Evolutionary conservation across 805 yeast genomes (phyloP).

Genomic region (Torulaspora delbrueckii): DNA sequence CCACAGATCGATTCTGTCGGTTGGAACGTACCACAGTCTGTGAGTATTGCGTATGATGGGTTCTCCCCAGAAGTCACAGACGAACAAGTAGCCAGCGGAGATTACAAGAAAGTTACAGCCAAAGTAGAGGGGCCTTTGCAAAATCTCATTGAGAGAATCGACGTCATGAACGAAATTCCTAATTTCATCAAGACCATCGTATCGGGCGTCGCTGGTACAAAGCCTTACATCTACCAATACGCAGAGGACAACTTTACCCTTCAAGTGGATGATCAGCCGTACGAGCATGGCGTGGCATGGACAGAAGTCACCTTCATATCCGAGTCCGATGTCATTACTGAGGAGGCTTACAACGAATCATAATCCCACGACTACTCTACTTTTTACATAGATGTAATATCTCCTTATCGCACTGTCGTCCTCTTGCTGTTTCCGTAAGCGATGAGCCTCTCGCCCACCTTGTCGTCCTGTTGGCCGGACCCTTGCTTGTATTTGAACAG

Average conservation of each 20-base stretch:
- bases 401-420: neutral
- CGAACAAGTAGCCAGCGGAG: constrained; percentile 38
- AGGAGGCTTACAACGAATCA: constrained; percentile 24
- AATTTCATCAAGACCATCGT: constrained; percentile 89
- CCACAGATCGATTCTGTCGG: constrained; percentile 70
- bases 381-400: constrained; percentile 2
- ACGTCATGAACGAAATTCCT: constrained; percentile 97
- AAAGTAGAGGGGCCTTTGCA: constrained; percentile 56
- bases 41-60: constrained; percentile 56
- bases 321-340: constrained; percentile 28
- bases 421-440: neutral
- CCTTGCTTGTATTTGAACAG: neutral
- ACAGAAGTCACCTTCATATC: constrained; percentile 35
- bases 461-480: neutral
- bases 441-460: neutral
- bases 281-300: constrained; percentile 31
- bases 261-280: constrained; percentile 20
- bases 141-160: constrained; percentile 79
- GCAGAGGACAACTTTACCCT: constrained; percentile 46
- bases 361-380: neutral
- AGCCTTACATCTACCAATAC: constrained; percentile 94
- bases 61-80: constrained; percentile 42
- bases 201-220: constrained; percentile 90
- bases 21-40: constrained; percentile 79
- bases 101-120: constrained; percentile 37